Evolutionary conservation across 2,329 filamentous ascomycete genomes (phyloP).

Genomic region (Neonectria magnoliae): DNA sequence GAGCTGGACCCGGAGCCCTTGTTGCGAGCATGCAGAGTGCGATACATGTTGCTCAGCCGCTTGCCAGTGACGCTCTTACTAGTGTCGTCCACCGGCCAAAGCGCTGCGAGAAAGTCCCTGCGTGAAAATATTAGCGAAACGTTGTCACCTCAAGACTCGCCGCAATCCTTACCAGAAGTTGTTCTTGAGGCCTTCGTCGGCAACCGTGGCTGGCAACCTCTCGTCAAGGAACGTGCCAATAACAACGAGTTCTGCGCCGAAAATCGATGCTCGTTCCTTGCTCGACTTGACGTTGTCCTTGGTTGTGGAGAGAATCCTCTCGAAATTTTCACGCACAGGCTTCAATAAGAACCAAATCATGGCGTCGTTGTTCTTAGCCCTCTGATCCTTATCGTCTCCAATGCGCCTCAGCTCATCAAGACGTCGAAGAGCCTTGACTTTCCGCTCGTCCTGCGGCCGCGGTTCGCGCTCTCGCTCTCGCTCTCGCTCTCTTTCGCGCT

Average conservation of each 20-base stretch:
- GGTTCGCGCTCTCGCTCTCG: slow-evolving; percentile 39
- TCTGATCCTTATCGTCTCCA: slow-evolving; percentile 61
- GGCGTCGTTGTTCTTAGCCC: slow-evolving; percentile 56
- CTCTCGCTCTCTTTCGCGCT: slow-evolving; percentile 39
- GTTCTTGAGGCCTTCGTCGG: slow-evolving; percentile 56
- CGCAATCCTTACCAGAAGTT: slow-evolving; percentile 59
- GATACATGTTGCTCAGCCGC: slow-evolving; percentile 57
- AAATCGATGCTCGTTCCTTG: slow-evolving; percentile 68
- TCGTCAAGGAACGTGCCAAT: slow-evolving; percentile 71
- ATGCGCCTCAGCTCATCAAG: slow-evolving; percentile 57
- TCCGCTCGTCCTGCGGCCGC: slow-evolving; percentile 52
- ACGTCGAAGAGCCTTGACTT: slow-evolving; percentile 53
- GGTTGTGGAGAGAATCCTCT: slow-evolving; percentile 68
- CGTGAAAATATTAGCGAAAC: slow-evolving; percentile 31
- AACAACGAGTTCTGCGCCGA: slow-evolving; percentile 68
- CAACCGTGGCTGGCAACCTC: slow-evolving; percentile 53
- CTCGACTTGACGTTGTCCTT: slow-evolving; percentile 70
- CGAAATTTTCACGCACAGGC: slow-evolving; percentile 69
- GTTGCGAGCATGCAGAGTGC: slow-evolving; percentile 50
- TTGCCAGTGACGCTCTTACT: slow-evolving; percentile 56
- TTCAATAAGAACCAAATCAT: slow-evolving; percentile 63
- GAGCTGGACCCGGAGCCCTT: slow-evolving; percentile 43
- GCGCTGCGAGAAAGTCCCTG: slow-evolving; percentile 57
- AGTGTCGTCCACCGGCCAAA: slow-evolving; percentile 59
- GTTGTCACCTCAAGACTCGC: background rate